These are phyloP conservation scores for Clarireedia monteithiana DNA, from an alignment of 2,329 filamentous ascomycete genomes.

Conservation along the genomic window DNA sequence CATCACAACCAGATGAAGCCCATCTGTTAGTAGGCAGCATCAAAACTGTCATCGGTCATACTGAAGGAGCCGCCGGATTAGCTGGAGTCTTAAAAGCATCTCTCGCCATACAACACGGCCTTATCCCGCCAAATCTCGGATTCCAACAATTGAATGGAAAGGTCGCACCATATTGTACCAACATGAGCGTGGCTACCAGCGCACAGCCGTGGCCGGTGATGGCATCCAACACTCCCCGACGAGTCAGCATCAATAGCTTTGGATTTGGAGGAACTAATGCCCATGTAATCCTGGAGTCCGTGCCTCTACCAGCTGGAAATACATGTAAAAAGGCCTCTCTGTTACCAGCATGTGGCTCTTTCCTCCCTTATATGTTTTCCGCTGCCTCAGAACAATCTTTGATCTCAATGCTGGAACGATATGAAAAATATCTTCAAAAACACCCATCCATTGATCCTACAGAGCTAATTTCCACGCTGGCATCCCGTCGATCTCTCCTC, in stretches of 20 bases:
- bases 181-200: neutral
- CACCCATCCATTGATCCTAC: too few species aligned
- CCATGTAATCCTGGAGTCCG: conserved; percentile 30
- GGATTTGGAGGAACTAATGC: conserved; percentile 23
- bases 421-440: too few species aligned
- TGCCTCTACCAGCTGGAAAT: neutral
- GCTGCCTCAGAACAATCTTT: too few species aligned
- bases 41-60: conserved; percentile 23
- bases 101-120: conserved; percentile 21
- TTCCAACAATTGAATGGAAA: conserved; percentile 27
- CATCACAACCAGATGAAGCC: neutral
- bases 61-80: conserved; percentile 23
- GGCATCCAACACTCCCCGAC: conserved; percentile 2
- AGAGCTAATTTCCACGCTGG: too few species aligned
- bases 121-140: conserved; percentile 25
- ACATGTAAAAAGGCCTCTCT: too few species aligned
- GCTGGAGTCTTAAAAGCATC: conserved; percentile 24
- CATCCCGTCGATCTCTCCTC: too few species aligned
- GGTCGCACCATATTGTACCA: neutral
- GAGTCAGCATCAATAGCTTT: conserved; percentile 8
- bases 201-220: neutral
- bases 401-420: too few species aligned
- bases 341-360: too few species aligned
- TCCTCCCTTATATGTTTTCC: too few species aligned
- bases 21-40: conserved; percentile 18